These are phyloP conservation scores for Caloboletus inedulis DNA, from an alignment of 1,284 basidiomycete genomes.

Conservation along the genomic window DNA sequence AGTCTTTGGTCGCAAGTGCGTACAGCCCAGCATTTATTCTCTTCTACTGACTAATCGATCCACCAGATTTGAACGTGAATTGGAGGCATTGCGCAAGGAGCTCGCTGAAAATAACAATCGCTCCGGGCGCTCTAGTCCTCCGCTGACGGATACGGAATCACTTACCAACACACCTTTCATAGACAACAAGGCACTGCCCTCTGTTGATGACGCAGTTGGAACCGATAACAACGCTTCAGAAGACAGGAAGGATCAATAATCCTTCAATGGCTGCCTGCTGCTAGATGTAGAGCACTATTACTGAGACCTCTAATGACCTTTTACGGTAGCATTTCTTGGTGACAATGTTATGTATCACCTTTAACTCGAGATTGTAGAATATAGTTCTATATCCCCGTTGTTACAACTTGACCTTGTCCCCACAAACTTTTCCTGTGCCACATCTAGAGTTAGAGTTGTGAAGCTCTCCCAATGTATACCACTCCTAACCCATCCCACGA, in stretches of 20 bases:
- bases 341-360: constrained; percentile 8
- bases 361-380: neutral
- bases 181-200: constrained; percentile 22
- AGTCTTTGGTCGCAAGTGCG: constrained; percentile 90
- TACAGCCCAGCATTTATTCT: constrained; percentile 15
- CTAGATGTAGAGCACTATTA: constrained; percentile 11
- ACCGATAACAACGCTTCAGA: constrained; percentile 4
- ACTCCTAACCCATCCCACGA: constrained; percentile 61
- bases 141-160: constrained; percentile 38
- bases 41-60: constrained; percentile 7
- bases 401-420: neutral
- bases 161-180: constrained; percentile 32
- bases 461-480: constrained; percentile 55
- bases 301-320: constrained; percentile 13
- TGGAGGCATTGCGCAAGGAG: constrained; percentile 85
- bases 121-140: constrained; percentile 55
- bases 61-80: constrained; percentile 81
- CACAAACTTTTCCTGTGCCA: neutral
- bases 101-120: constrained; percentile 61
- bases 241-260: constrained; percentile 30
- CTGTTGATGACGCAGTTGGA: constrained; percentile 14
- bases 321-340: constrained; percentile 17
- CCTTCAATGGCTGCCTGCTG: neutral
- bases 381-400: neutral
- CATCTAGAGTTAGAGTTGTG: constrained; percentile 12